Evolutionary conservation across 2,329 filamentous ascomycete genomes (phyloP), one percentile per base, ranked within the genome.

Genomic region (Aspergillus carbonarius): DNA sequence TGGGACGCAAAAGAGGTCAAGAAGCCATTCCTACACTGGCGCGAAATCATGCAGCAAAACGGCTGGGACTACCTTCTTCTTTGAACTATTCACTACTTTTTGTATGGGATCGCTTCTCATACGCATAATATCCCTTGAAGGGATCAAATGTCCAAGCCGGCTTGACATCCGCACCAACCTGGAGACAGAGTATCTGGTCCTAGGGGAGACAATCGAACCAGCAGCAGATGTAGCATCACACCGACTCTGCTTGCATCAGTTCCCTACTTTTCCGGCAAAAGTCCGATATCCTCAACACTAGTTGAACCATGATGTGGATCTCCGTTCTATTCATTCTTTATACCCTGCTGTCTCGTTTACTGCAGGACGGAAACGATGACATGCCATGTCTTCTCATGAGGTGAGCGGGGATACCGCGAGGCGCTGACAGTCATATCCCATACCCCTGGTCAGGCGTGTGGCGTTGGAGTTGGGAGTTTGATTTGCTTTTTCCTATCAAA

Each of bases 11-110:
- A 64, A 20, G 65, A 69, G 20, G 63, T 68, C 17, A 70, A 69
- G 55, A 64, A 58, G 67, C 87, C 86, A 72, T 88, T 89, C 79
- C 85, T 96, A 77, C 92, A 93, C 87, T 98, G 93, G 93, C 85
- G 93, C 79, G 91, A 96, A 78, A 86, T 93, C 73, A 96, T 97
- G 92, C 86, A 86, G 78, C 86, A 88, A 79, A 95, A 93, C 80
- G 87, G 87, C 68, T 96, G 92, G 93, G 91, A 96, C 74, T 95
- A 92, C 79, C 83, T 97, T 76, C 85, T 97, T 76, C 93, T 97
- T 78, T 96, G 79, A 80, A 44, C 39, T 27, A 37, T 23, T 42
- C n/a, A 23, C 46, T 18, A 48, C 13, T 57, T 57, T 47, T 51
- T 52, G 17, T n/a, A 54, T 61, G 58, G 49, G 60, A 60, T 61